Conservation (phyloP, 345 rosid genomes). For the Pistacia atlantica region DNA sequence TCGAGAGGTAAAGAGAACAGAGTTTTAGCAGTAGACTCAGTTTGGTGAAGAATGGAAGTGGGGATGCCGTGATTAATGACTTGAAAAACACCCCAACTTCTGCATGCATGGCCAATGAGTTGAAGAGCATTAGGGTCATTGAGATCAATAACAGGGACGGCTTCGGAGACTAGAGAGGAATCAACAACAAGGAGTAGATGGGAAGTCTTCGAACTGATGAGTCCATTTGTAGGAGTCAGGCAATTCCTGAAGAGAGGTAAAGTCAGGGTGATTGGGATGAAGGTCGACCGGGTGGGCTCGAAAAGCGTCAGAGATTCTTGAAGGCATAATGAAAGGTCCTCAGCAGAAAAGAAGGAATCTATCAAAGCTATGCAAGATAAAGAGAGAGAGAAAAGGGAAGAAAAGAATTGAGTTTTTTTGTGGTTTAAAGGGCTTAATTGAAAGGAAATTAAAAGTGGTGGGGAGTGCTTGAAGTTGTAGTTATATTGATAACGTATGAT, state of each 20-base stretch:
- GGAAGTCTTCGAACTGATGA: constrained; percentile 36
- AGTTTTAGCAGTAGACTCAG: constrained; percentile 39
- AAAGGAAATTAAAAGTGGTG: background rate
- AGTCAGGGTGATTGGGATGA: constrained; percentile 55
- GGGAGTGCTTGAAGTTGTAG: background rate
- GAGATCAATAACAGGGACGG: constrained; percentile 71
- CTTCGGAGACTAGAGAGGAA: constrained; percentile 14
- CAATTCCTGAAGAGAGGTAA: constrained; percentile 57
- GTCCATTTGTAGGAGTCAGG: constrained; percentile 86
- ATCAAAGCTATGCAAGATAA: background rate
- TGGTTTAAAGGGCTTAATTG: background rate
- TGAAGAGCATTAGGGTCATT: constrained; percentile 42
- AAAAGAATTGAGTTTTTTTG: background rate
- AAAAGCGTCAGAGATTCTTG: constrained; percentile 54
- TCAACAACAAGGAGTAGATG: background rate
- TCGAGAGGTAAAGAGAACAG: constrained; percentile 60
- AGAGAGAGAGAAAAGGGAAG: background rate
- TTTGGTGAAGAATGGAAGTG: constrained; percentile 37
- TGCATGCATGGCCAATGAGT: constrained; percentile 67
- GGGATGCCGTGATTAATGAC: constrained; percentile 72
- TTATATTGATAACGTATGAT: background rate
- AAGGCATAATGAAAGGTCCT: constrained; percentile 47
- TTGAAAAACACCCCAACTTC: constrained; percentile 75
- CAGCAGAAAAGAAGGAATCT: background rate
- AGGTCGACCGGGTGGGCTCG: constrained; percentile 53